These are phyloP conservation scores for Narthecium ossifragum DNA, from an alignment of 106 monocot species.

Conservation along the genomic window DNA sequence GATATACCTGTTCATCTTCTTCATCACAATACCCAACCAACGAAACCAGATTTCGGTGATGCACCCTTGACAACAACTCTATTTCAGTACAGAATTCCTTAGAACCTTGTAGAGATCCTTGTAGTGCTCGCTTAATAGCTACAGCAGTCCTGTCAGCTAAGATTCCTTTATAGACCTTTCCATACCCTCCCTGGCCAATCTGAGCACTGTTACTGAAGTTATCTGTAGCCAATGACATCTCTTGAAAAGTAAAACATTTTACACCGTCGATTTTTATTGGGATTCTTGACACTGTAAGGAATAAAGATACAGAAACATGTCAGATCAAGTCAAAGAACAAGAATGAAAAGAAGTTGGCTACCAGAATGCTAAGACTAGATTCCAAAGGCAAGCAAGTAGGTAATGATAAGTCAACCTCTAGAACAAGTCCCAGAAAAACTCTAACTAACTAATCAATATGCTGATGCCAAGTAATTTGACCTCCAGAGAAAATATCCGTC, in stretches of 20 bases:
- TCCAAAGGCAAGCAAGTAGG: too few relatives aligned
- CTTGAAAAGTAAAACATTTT: slow-evolving; percentile 67
- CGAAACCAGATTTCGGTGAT: slow-evolving; percentile 90
- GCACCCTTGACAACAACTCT: slow-evolving; percentile 85
- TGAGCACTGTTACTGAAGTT: slow-evolving; percentile 50
- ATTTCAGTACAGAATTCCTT: slow-evolving; percentile 95
- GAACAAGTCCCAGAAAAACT: too few relatives aligned
- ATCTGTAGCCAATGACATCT: slow-evolving; percentile 59
- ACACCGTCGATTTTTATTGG: slow-evolving; percentile 85
- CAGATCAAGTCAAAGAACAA: too few relatives aligned
- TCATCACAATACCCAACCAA: slow-evolving; percentile 96
- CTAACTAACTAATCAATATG: too few relatives aligned
- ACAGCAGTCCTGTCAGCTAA: slow-evolving; percentile 80
- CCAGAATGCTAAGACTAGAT: too few relatives aligned
- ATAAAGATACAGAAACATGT: not conserved
- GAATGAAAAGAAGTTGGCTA: too few relatives aligned
- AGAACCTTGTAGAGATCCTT: slow-evolving; percentile 89
- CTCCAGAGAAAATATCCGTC: too few relatives aligned
- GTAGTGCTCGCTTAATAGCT: slow-evolving; percentile 86
- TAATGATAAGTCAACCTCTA: too few relatives aligned
- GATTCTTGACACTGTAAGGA: slow-evolving; percentile 54
- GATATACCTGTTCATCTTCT: slow-evolving; percentile 79
- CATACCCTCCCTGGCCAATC: slow-evolving; percentile 95
- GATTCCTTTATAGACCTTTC: slow-evolving; percentile 88
- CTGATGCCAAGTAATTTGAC: too few relatives aligned